Percentiles rank a stretch among this genome's conserved stretches.
These are phyloP conservation scores for Arabidopsis suecica DNA, from an alignment of 345 rosid species.

Conservation along the genomic window DNA sequence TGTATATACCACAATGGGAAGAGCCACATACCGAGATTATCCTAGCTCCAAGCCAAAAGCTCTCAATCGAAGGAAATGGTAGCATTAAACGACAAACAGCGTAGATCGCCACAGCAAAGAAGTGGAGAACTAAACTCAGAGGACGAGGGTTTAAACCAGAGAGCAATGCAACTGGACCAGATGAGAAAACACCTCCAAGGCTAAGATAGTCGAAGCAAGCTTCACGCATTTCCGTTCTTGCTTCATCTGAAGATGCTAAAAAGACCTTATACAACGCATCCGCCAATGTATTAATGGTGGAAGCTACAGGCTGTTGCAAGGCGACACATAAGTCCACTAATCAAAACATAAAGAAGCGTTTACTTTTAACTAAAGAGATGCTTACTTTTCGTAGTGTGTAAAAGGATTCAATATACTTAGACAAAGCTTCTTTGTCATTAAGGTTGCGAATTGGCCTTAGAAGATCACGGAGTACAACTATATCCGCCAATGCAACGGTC, in stretches of 20 bases:
- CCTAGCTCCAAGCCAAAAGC: slow-evolving; percentile 43
- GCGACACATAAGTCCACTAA: background rate
- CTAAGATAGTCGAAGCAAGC: slow-evolving; percentile 50
- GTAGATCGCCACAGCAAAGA: slow-evolving; percentile 46
- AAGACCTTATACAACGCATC: slow-evolving; percentile 44
- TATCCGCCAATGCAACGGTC: slow-evolving; percentile 63
- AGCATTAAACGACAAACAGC: slow-evolving; percentile 44
- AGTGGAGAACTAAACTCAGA: slow-evolving; percentile 44
- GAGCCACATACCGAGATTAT: slow-evolving; percentile 42
- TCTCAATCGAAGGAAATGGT: slow-evolving; percentile 48
- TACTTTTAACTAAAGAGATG: background rate
- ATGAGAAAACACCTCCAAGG: slow-evolving; percentile 48
- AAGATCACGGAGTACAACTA: slow-evolving; percentile 57
- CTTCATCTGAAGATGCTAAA: slow-evolving; percentile 43
- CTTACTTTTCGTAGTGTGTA: slow-evolving; percentile 60
- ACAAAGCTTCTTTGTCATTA: slow-evolving; percentile 48
- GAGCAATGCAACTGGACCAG: slow-evolving; percentile 49
- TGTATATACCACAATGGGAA: background rate
- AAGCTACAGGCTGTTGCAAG: slow-evolving; percentile 43
- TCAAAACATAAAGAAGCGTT: background rate
- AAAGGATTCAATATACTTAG: slow-evolving; percentile 57
- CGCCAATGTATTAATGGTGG: slow-evolving; percentile 55
- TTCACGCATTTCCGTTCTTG: slow-evolving; percentile 46
- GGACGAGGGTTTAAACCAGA: slow-evolving; percentile 51
- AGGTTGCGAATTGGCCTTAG: slow-evolving; percentile 50